Evolutionary conservation across 2,329 filamentous ascomycete species (phyloP).

Genomic region (Saccharata proteae): DNA sequence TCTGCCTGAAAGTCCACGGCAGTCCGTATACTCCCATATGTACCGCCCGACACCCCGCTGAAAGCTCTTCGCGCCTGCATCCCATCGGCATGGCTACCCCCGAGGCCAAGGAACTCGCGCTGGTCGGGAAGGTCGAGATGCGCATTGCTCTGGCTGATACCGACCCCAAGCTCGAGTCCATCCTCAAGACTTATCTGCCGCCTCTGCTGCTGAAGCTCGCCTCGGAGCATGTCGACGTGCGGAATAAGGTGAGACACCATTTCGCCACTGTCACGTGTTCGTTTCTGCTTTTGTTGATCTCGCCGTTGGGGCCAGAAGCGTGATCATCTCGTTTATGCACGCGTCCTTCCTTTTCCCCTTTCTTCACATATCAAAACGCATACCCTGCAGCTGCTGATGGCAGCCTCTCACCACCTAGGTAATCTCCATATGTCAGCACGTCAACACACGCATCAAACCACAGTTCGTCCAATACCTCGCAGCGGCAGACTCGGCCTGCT

Average conservation of each 20-base stretch:
- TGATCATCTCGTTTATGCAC: background rate
- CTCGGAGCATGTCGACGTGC: slow-evolving; percentile 67
- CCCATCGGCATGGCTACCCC: slow-evolving; percentile 22
- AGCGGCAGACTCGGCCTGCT: background rate
- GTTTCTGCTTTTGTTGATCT: background rate
- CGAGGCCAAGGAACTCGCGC: slow-evolving; percentile 63
- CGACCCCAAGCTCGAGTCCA: slow-evolving; percentile 67
- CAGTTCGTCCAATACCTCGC: slow-evolving; percentile 24
- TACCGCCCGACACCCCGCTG: too few relatives aligned
- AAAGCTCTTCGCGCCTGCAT: too few relatives aligned
- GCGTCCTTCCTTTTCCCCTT: background rate
- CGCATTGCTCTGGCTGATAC: slow-evolving; percentile 72
- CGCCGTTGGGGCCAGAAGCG: background rate
- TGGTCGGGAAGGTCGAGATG: slow-evolving; percentile 77
- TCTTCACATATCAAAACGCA: slow-evolving; percentile 20
- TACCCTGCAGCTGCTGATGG: slow-evolving; percentile 19
- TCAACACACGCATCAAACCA: slow-evolving; percentile 52
- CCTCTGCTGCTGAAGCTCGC: slow-evolving; percentile 76
- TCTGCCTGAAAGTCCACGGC: too few relatives aligned
- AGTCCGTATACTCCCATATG: too few relatives aligned
- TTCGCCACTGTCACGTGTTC: background rate
- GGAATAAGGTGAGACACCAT: slow-evolving; percentile 50
- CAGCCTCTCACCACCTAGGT: slow-evolving; percentile 31
- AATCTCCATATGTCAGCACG: slow-evolving; percentile 58
- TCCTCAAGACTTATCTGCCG: slow-evolving; percentile 67